Base-by-base conservation (phyloP, 345 rosid species). In the Ceriops tagal region DNA sequence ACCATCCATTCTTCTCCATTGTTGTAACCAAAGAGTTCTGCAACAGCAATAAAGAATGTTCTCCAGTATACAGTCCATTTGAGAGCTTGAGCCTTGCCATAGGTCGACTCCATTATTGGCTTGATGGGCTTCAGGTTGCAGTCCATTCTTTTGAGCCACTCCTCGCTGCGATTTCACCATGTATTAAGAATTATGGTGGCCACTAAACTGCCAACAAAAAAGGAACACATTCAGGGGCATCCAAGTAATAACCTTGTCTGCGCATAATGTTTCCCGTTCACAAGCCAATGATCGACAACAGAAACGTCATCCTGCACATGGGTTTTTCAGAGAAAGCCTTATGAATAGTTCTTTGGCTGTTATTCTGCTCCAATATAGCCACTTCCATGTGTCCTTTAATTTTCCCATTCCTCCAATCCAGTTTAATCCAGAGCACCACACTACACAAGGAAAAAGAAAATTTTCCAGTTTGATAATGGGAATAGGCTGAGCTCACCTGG, bases 1-100 rank as follows among this genome's bases (percentile, higher is more conserved):
- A 89, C 85, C 96, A 91, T 87, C 92, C 98, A 93, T 81, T 89
- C 96, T 34, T 89, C 90, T 57, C 96, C 97, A 24, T 88, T 81
- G 82, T 75, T 88, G 83, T 91, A 93, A 34, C 86, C 92, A 10
- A 88, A 91, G 73, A 91, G 91, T 71, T 93, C 96, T 7, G 97
- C 97, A 68, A 88, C 96, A 0, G 92, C 77, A 0, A 91, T 87
- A 71, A 93, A 91, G 81, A 91, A 88, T 26, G 96, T 88, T 80
- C 90, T 82, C 98, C 97, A 86, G 65, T 93, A 89, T 51, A 84
- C 95, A 1, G 81, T 89, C 97, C 98, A 91, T 78, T 88, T 91
- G 72, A 88, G 78, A 55, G 92, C 84, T 27, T 82, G 81, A 59
- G 89, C 91, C 72, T 87, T 89, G 66, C 97, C 97, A 62, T 89